A percentile compares a stretch with the other conserved stretches of the same genome.
phyloP scores from a whole-genome alignment of 345 rosid genomes.

The Limnanthes douglasii region DNA sequence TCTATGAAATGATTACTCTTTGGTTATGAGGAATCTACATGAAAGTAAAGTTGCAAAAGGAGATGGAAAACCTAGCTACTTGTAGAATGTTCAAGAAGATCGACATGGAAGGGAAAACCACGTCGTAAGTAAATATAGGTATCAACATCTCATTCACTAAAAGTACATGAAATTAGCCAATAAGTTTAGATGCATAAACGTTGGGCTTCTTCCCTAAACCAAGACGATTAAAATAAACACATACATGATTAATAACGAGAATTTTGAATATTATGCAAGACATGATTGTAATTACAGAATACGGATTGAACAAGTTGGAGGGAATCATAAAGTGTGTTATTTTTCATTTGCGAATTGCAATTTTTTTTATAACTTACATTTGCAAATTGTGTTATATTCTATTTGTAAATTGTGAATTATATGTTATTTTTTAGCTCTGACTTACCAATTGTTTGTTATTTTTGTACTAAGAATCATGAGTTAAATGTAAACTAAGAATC shows the following conservation, averaged over 20 bases:
- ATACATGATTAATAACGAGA: conserved; percentile 95
- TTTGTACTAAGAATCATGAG: no score
- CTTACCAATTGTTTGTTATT: no score
- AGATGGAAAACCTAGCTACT: conserved; percentile 76
- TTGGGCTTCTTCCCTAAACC: conserved; percentile 71
- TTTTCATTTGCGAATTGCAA: no score
- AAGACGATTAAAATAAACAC: conserved; percentile 80
- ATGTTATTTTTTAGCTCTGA: no score
- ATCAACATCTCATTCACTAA: conserved; percentile 61
- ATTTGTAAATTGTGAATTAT: no score
- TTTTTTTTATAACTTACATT: no score
- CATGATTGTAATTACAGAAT: conserved; percentile 81
- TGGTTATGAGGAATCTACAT: conserved; percentile 78
- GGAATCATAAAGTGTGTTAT: no score
- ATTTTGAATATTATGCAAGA: conserved; percentile 59
- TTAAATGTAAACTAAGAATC: no score
- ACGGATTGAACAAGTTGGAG: conserved; percentile 67
- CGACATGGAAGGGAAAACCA: conserved; percentile 75
- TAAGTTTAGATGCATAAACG: conserved; percentile 77
- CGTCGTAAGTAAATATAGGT: conserved; percentile 60
- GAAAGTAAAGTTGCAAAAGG: conserved; percentile 64
- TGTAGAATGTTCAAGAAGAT: conserved; percentile 99
- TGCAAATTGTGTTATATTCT: no score
- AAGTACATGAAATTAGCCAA: conserved; percentile 88
- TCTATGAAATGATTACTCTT: conserved; percentile 90